Conservation (phyloP, 177 flowering plant species). For the Vitis hybrid region DNA sequence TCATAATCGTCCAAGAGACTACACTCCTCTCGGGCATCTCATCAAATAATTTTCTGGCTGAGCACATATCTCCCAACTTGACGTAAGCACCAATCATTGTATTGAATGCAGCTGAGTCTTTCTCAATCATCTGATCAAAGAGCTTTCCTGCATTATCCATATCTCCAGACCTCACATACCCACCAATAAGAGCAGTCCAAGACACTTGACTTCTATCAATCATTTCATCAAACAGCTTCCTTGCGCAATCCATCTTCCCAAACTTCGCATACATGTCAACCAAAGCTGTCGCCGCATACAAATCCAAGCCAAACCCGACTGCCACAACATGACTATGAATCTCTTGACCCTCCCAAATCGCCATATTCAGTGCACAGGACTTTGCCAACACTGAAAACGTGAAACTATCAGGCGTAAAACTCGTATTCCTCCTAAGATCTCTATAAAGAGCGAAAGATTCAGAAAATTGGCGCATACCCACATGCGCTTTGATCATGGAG, state of each 20-base stretch:
- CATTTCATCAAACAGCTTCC: slow-evolving; percentile 74
- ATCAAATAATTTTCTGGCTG: slow-evolving; percentile 51
- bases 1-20: slow-evolving; percentile 75
- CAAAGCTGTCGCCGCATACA: slow-evolving; percentile 64
- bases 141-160: slow-evolving; percentile 36
- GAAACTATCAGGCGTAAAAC: slow-evolving; percentile 50
- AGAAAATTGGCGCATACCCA: slow-evolving; percentile 33
- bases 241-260: slow-evolving; percentile 40
- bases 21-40: slow-evolving; percentile 60
- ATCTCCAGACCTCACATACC: slow-evolving; percentile 62
- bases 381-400: slow-evolving; percentile 59
- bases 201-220: slow-evolving; percentile 51
- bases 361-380: slow-evolving; percentile 40
- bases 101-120: slow-evolving; percentile 55
- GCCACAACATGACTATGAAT: slow-evolving; percentile 51
- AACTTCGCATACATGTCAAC: slow-evolving; percentile 73
- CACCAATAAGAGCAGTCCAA: slow-evolving; percentile 68
- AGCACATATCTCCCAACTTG: slow-evolving; percentile 52
- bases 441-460: slow-evolving; percentile 48
- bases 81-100: slow-evolving; percentile 63
- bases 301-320: slow-evolving; percentile 49
- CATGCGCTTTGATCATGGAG: slow-evolving; percentile 62
- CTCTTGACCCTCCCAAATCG: slow-evolving; percentile 43
- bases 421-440: slow-evolving; percentile 32
- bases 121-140: slow-evolving; percentile 55